Evolutionary conservation across 2,329 filamentous ascomycete genomes (phyloP).

Genomic region (Mycosphaerella arachidis): DNA sequence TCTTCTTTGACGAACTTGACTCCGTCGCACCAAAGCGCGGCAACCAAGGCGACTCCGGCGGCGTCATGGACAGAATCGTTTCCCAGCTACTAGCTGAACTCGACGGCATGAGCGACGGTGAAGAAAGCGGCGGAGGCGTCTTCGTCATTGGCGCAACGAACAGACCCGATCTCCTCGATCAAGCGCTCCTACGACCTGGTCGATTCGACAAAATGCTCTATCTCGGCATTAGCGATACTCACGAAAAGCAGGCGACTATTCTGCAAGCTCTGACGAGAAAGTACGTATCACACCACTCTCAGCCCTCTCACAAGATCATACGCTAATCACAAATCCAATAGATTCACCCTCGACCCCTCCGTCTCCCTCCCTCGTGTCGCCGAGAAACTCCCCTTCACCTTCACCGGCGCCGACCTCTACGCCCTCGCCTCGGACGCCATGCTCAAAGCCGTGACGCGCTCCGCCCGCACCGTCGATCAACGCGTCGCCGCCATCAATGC

Average conservation of each 20-base stretch:
- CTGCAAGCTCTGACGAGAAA: conserved; percentile 91
- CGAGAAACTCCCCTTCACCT: conserved; percentile 80
- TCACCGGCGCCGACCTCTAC: conserved; percentile 96
- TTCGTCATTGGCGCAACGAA: conserved; percentile 98
- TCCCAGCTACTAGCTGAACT: conserved; percentile 90
- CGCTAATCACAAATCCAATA: conserved; percentile 34
- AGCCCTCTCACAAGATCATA: not conserved
- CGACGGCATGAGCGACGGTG: conserved; percentile 94
- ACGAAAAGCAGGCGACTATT: conserved; percentile 93
- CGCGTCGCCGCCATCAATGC: conserved; percentile 70
- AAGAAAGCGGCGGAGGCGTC: conserved; percentile 74
- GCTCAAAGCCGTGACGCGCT: conserved; percentile 95
- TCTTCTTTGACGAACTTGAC: conserved; percentile 91
- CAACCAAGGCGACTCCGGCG: conserved; percentile 93
- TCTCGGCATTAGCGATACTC: conserved; percentile 90
- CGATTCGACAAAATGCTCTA: conserved; percentile 99
- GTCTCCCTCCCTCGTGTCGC: conserved; percentile 73
- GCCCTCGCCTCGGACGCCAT: conserved; percentile 96
- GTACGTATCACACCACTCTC: conserved; percentile 49
- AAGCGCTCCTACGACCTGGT: conserved; percentile 80
- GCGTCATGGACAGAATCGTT: conserved; percentile 97
- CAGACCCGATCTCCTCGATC: conserved; percentile 85
- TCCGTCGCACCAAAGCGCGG: conserved; percentile 93
- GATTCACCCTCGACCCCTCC: conserved; percentile 77
- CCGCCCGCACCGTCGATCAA: conserved; percentile 75